Evolutionary conservation across 208 protist genomes (phyloP).

Genomic region (Crithidia brevicula): DNA sequence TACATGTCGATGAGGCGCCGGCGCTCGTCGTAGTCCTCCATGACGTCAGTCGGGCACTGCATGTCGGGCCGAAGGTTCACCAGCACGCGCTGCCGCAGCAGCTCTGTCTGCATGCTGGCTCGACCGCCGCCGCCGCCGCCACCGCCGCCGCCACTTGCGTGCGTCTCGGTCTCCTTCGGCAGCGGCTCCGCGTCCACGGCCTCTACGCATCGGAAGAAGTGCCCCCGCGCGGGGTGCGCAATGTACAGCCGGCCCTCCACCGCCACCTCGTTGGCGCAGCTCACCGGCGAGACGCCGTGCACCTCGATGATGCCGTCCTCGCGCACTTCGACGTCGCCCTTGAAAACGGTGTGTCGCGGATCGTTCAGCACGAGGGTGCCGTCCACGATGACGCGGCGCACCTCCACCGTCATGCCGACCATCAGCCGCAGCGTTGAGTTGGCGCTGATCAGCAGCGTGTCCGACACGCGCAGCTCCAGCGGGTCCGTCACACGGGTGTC

Average conservation of each 20-base stretch:
- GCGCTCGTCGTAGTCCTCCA: slow-evolving; percentile 42
- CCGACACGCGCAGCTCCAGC: slow-evolving; percentile 15
- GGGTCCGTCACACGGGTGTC: slow-evolving; percentile 33
- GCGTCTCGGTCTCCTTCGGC: slow-evolving; percentile 12
- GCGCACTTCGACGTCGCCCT: slow-evolving; percentile 36
- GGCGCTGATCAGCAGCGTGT: slow-evolving; percentile 20
- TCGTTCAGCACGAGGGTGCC: slow-evolving; percentile 28
- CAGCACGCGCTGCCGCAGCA: slow-evolving; percentile 34
- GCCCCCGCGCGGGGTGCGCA: background rate
- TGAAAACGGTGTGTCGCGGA: slow-evolving; percentile 21
- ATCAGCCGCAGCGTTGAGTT: slow-evolving; percentile 18
- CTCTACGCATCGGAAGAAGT: slow-evolving; percentile 27
- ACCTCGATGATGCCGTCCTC: slow-evolving; percentile 34
- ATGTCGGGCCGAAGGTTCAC: slow-evolving; percentile 46
- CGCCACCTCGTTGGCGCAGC: slow-evolving; percentile 18
- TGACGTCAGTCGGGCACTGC: slow-evolving; percentile 43
- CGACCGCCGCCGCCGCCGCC: background rate
- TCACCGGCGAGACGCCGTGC: slow-evolving; percentile 19
- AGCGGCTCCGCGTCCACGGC: background rate
- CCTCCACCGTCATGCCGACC: slow-evolving; percentile 17
- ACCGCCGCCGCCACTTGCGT: background rate
- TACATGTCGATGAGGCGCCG: slow-evolving; percentile 35
- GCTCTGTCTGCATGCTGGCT: slow-evolving; percentile 16
- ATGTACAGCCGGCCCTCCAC: slow-evolving; percentile 29
- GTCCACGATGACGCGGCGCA: slow-evolving; percentile 19